These are phyloP conservation scores for Cylindrotheca closterium DNA, from an alignment of 108 stramenopile genomes.

Conservation along the genomic window DNA sequence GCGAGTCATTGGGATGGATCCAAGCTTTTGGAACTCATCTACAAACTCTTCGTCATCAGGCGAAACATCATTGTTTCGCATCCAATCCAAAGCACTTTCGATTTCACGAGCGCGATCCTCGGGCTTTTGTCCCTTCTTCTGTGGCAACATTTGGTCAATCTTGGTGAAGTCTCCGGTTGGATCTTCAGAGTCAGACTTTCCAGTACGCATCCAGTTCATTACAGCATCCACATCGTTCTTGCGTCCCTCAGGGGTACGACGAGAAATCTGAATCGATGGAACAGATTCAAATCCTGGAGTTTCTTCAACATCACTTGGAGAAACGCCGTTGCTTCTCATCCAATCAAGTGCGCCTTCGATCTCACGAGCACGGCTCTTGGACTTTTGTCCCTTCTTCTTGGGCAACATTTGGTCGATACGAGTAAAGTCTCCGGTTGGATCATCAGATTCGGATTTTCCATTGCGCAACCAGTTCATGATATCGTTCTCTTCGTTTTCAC, in stretches of 20 bases:
- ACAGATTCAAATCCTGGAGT: neutral
- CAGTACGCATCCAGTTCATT: constrained; percentile 22
- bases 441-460: constrained; percentile 2
- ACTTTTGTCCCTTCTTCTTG: constrained; percentile 4
- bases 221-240: constrained; percentile 21
- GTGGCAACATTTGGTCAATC: constrained; percentile 24
- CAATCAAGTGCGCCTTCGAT: constrained; percentile 30
- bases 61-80: constrained; percentile 23
- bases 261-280: constrained; percentile 9
- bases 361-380: constrained; percentile 18
- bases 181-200: constrained; percentile 1
- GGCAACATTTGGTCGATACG: constrained; percentile 25
- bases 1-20: constrained; percentile 11
- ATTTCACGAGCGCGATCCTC: constrained; percentile 32
- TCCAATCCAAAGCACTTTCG: constrained; percentile 31
- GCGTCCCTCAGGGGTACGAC: constrained; percentile 17
- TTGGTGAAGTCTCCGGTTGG: constrained; percentile 1
- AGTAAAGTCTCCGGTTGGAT: constrained; percentile 3
- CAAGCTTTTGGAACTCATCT: neutral
- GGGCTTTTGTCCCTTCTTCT: constrained; percentile 15
- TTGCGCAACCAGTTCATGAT: constrained; percentile 21
- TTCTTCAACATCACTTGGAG: constrained; percentile 2
- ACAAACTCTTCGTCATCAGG: neutral
- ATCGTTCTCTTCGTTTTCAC: constrained; percentile 2
- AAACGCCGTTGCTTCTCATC: constrained; percentile 10